Evolutionary conservation across 2,329 filamentous ascomycete genomes (phyloP).

Genomic region (Claviceps spartinae): DNA sequence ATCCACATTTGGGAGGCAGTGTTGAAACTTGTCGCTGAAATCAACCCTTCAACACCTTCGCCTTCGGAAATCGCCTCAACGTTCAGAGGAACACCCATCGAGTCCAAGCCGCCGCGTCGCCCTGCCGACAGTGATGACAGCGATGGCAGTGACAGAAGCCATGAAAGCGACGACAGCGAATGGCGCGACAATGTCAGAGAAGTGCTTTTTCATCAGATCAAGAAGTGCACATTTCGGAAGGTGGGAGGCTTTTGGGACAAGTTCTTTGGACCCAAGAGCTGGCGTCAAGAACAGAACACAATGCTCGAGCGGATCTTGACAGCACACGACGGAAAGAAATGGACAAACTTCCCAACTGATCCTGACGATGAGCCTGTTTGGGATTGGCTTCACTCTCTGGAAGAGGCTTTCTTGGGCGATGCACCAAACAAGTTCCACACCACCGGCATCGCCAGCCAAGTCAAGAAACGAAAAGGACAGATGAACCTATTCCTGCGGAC

Average conservation of each 20-base stretch:
- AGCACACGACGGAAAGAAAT: constrained; percentile 8
- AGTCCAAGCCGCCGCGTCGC: constrained; percentile 1
- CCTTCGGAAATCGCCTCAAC: not conserved
- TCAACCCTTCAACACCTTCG: not conserved
- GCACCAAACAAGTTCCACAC: constrained; percentile 10
- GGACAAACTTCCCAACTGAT: constrained; percentile 6
- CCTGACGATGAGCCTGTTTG: constrained; percentile 5
- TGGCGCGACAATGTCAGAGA: constrained; percentile 2
- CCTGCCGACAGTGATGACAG: constrained; percentile 3
- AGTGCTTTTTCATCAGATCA: constrained; percentile 8
- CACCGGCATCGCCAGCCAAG: constrained; percentile 9
- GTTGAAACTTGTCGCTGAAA: not conserved
- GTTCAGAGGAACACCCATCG: constrained; percentile 5
- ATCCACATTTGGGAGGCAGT: too few relatives aligned
- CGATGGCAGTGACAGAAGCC: constrained; percentile 2
- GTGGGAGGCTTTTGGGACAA: constrained; percentile 9
- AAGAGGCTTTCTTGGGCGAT: constrained; percentile 5
- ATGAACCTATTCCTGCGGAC: constrained; percentile 12
- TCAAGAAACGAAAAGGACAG: constrained; percentile 11
- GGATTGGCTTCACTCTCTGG: constrained; percentile 2
- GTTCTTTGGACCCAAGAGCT: constrained; percentile 7
- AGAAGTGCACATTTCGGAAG: constrained; percentile 7
- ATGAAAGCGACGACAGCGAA: constrained; percentile 5
- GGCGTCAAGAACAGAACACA: constrained; percentile 5
- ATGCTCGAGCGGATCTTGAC: constrained; percentile 4